Base-by-base conservation (phyloP, 805 yeast species). In the Dipodascus geniculatus region DNA sequence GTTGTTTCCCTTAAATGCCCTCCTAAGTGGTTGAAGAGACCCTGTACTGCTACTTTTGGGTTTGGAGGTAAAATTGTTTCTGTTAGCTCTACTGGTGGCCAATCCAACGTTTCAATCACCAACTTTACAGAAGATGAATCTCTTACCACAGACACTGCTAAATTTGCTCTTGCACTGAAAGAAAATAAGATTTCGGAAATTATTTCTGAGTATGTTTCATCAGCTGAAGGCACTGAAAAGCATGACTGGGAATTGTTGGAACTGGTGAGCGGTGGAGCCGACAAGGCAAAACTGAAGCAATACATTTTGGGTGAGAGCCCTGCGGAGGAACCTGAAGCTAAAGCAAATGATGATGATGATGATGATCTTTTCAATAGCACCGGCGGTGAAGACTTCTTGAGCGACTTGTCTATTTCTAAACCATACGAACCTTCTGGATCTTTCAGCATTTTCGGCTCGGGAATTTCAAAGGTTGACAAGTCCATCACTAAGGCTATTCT, bases 1-100 rank as follows among this genome's bases (percentile, higher is more conserved):
- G 79, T 79, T 35, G 83, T 83, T 60, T 77, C 77, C 44, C 74
- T 79, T 28, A 74, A 77, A 57, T 96, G 89, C 70, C 93, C 97
- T 20, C 99, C 99, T 51, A 68, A 74, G 55, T 93, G 99, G 99
- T 77, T 87, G 56, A 79, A 79, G 57, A 76, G 84, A 59, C 88
- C 88, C 11, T 74, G 79, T 3, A 75, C 83, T 50, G 96, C 84
- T 14, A 72, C 81, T 1, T 93, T 95, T 75, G 98, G 96, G 0
- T 91, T 89, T 71, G 99, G 99, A 56, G 96, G 96, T 52, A 88
- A 87, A 70, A 67, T 93, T 44, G 90, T 85, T 2, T 67, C 74
- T 11, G 80, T 83, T 28, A 62, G 67, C 38, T 69, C 68, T 52
- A 71, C 73, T 50, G 74, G 74, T 20, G 64, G 63, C 61, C 72